Conservation (phyloP, 495 filamentous ascomycete species). For the Penicillium waksmanii region DNA sequence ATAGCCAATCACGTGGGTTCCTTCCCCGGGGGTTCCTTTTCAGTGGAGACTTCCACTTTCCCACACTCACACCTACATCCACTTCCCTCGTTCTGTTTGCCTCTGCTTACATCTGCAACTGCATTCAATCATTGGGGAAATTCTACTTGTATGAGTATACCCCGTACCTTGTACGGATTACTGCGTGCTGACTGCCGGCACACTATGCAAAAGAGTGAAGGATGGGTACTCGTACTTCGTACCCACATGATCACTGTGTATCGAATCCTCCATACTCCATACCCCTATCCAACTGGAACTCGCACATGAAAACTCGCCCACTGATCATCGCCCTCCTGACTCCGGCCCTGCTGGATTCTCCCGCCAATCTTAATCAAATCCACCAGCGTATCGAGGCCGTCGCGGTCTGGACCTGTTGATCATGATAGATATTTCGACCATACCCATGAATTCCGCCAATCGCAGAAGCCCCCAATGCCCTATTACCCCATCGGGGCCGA, state of each 20-base stretch:
- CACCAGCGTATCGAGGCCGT: neutral
- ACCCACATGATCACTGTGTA: too few relatives aligned
- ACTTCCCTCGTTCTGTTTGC: too few relatives aligned
- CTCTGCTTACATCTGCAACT: too few relatives aligned
- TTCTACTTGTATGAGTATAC: too few relatives aligned
- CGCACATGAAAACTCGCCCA: neutral
- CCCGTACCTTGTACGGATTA: too few relatives aligned
- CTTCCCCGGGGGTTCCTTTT: neutral
- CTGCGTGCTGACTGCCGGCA: too few relatives aligned
- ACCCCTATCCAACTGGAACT: neutral
- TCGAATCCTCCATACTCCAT: neutral
- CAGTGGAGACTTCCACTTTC: neutral
- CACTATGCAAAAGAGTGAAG: too few relatives aligned
- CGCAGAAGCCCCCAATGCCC: neutral
- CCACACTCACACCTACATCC: neutral
- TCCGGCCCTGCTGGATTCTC: conserved; percentile 1
- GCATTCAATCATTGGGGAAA: too few relatives aligned
- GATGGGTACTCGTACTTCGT: too few relatives aligned
- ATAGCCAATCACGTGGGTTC: neutral
- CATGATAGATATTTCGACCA: conserved; percentile 5
- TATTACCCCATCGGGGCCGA: neutral
- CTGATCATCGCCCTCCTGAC: neutral
- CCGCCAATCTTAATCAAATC: conserved; percentile 28
- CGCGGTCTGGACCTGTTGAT: conserved; percentile 28
- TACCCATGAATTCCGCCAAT: neutral